Evolutionary conservation across 108 stramenopile species (phyloP), one percentile per base, ranked within the genome.

Genomic region (Stephanodiscus triporus): DNA sequence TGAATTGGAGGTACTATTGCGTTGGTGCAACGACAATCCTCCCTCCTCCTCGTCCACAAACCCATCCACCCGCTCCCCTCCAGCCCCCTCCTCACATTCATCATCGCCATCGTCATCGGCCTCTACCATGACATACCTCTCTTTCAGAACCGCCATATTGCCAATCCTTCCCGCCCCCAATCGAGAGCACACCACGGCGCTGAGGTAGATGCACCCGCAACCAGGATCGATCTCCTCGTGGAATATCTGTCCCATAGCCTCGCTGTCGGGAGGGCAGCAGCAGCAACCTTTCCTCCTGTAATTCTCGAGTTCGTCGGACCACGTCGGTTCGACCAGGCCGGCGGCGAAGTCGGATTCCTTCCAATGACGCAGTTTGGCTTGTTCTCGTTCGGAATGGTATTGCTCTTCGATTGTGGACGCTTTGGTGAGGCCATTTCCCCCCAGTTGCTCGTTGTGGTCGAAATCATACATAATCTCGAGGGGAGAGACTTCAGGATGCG

Each of bases 91-190:
- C 17, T 43, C 70, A 22, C 48, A 81, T 63, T 91, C 87, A 27
- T 75, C 73, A 60, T 75, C 73, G 55, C 85, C 85, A 37, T 84
- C 75, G n/a, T 81, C 84, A 24, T 80, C 83, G 37, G 80, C 86
- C 73, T 90, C 90, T 7, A 90, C 87, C 78, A 82, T 75, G 59
- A 91, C 86, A 50, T 79, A 85, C 36, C 82, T 77, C 57, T 88
- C 83, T 51, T 86, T 85, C 73, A 96, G 67, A 17, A 96, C 83
- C 16, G 84, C 89, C 92, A 96, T 96, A 63, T 96, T 91, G 9
- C 95, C 95, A 37, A 96, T 88, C 75, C 93, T 81, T 1, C 83
- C 88, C 5, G 89, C 91, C 30, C 91, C 90, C 24, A 90, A 56
- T 10, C 73, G 61, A 29, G 85, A 70, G 69, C 95, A 94, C 23